Conservation (phyloP, 2,329 filamentous ascomycete genomes). For the Aschersonia sp. region DNA sequence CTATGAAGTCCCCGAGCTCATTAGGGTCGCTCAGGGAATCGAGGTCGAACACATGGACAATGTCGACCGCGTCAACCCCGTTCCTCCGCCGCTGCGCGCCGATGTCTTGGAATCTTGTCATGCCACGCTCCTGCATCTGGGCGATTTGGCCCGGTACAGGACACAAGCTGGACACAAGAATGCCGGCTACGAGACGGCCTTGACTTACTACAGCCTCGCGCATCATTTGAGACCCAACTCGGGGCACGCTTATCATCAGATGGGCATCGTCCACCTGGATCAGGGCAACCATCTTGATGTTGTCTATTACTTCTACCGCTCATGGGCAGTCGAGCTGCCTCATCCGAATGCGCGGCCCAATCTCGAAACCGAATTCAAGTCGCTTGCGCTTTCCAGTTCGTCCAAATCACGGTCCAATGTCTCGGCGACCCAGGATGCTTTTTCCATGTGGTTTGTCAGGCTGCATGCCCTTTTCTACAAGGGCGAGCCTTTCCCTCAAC, state of each 20-base stretch:
- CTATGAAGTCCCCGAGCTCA: conserved; percentile 38
- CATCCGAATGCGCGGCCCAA: conserved; percentile 64
- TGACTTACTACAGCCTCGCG: conserved; percentile 76
- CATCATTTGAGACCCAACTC: conserved; percentile 63
- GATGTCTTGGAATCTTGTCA: conserved; percentile 63
- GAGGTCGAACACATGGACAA: conserved; percentile 26
- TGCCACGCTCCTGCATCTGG: conserved; percentile 69
- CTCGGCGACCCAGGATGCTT: conserved; percentile 44
- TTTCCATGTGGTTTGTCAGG: conserved; percentile 71
- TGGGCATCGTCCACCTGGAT: conserved; percentile 70
- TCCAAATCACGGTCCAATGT: conserved; percentile 17
- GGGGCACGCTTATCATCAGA: conserved; percentile 77
- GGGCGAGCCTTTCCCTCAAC: conserved; percentile 58
- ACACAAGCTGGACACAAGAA: conserved; percentile 57
- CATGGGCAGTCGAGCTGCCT: conserved; percentile 59
- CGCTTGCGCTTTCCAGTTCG: conserved; percentile 26
- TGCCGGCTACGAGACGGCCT: conserved; percentile 63
- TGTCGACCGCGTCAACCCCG: conserved; percentile 3
- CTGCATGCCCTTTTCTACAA: conserved; percentile 76
- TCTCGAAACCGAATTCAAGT: conserved; percentile 61
- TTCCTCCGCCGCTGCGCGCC: background rate
- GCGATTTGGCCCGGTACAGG: conserved; percentile 81
- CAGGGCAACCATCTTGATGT: conserved; percentile 69
- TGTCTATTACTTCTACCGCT: conserved; percentile 80
- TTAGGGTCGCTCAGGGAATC: conserved; percentile 25